Conservation (phyloP, 345 rosid species). For the Rubroshorea leprosula region DNA sequence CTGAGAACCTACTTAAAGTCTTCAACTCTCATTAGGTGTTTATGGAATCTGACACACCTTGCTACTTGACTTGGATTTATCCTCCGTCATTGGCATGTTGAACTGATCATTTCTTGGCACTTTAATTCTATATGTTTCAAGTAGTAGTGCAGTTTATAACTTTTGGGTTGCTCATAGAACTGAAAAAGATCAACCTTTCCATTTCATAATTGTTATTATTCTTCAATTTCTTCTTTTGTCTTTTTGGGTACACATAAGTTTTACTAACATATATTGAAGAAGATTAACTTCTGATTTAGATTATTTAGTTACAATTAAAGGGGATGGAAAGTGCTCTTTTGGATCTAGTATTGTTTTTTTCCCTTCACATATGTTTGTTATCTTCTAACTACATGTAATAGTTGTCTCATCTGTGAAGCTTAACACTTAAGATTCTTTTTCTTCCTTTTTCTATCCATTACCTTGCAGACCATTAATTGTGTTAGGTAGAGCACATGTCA, state of each 20-base stretch:
- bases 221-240: background rate
- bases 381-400: background rate
- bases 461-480: conserved; percentile 58
- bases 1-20: too few relatives aligned
- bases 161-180: background rate
- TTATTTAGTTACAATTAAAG: too few relatives aligned
- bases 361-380: background rate
- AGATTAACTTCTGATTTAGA: too few relatives aligned
- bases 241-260: background rate
- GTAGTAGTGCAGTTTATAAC: background rate
- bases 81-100: background rate
- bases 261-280: too few relatives aligned
- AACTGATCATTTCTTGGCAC: background rate
- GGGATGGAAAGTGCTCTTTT: background rate
- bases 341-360: background rate
- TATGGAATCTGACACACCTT: background rate
- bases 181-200: background rate
- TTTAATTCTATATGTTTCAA: background rate
- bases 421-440: conserved; percentile 1
- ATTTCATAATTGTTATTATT: background rate
- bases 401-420: background rate
- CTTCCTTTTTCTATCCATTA: background rate
- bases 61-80: background rate
- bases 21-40: background rate
- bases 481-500: conserved; percentile 73